These are phyloP conservation scores for Tulasnella sp. DNA, from an alignment of 768 basidiomycete genomes.

Conservation along the genomic window DNA sequence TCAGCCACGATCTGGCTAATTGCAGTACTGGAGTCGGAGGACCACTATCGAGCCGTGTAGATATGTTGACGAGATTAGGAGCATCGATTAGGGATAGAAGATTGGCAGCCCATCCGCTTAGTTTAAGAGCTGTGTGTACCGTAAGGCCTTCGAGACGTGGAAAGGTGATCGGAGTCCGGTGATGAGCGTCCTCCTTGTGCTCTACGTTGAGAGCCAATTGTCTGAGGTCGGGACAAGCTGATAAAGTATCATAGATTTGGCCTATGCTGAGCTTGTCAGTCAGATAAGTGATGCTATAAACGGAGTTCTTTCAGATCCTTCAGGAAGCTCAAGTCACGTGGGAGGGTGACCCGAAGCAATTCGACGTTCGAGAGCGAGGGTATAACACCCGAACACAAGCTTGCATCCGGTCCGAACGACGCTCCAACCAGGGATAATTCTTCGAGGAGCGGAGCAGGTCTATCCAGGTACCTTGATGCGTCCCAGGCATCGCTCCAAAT, in stretches of 20 bases:
- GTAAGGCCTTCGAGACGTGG: neutral
- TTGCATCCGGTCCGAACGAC: neutral
- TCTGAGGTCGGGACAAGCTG: neutral
- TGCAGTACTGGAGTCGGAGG: neutral
- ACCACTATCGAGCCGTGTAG: no score
- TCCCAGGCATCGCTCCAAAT: neutral
- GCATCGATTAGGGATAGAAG: neutral
- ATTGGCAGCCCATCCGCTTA: neutral
- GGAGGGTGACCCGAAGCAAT: neutral
- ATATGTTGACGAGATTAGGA: neutral
- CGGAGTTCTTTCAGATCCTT: neutral
- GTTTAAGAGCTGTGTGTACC: neutral
- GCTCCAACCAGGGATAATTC: neutral
- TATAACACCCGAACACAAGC: neutral
- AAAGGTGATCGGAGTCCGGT: neutral
- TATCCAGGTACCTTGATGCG: neutral
- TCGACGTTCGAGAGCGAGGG: neutral
- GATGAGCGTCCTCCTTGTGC: neutral
- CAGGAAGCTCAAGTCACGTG: neutral
- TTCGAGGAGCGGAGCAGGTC: neutral
- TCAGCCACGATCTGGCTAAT: neutral
- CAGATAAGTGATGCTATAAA: neutral
- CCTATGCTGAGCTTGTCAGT: neutral
- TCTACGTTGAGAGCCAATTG: neutral
- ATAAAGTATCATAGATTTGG: neutral